Base-by-base conservation (phyloP, 805 yeast genomes). In the Cyberlindnera mycetangii region DNA sequence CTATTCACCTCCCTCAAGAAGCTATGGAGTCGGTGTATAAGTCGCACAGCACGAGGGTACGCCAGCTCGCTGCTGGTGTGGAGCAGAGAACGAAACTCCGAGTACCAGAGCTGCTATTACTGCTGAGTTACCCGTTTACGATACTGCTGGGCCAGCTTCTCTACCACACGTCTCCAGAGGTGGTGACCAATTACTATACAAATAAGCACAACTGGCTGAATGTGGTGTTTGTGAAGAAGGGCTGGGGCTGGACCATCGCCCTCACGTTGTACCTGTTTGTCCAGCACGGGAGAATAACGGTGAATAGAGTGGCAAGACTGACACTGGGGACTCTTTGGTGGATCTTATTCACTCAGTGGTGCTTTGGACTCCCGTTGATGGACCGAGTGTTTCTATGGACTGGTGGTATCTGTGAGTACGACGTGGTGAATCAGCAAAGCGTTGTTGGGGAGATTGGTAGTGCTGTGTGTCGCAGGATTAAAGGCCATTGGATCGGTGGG, bases 191-290 rank as follows among this genome's bases (percentile, higher is more conserved):
- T 36, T 58, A 59, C 48, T 74, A 22, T 62, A 70, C 64, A 70
- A 70, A 80, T 44, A 89, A 87, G 65, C 72, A 76, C 40, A 89
- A 88, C 59, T 25, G 89, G 15, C 59, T 90, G 48, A 92, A 92
- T 63, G 74, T 73, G 17, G 37, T 75, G 7, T 87, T 93, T 60
- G 97, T 92, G 31, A 93, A 92, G 57, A 74, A 73, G 20, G 98
- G 97, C 2, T 93, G 98, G 98, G 72, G 79, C 14, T 93, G 97
- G 98, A 89, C 96, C 1, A 63, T 79, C 0, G 5, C 75, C 4
- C 71, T 72, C 4, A 72, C 66, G 19, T 20, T 9, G 55, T 74
- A 39, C 24, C 54, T 54, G 30, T 31, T 47, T 14, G 4, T 49
- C 1, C 62, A 56, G 31, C 56, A 58, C 32, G 27, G 35, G 17